Base-by-base conservation (phyloP, 2,329 filamentous ascomycete species). In the Colletotrichum karsti region DNA sequence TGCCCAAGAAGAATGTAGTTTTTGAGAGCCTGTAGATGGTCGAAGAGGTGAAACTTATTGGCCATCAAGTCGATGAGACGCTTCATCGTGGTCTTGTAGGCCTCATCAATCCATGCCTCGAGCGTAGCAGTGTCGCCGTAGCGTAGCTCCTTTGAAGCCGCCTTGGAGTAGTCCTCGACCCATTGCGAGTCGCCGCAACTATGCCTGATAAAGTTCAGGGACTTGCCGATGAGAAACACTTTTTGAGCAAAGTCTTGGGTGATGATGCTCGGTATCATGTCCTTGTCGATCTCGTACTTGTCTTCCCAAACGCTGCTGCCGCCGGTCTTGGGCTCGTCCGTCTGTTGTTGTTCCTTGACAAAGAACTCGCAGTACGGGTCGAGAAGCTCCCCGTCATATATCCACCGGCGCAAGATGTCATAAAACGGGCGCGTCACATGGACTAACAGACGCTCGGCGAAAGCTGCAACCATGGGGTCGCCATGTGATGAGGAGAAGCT, bases 11-110 rank as follows among this genome's bases (percentile, higher is more conserved):
- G 86, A 58, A 99, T 91, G 76, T 98, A 99, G 76, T 94, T 94
- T 80, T 98, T 99, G 53, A 99, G 85, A 0, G 95, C 96, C 69
- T 91, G 90, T 1, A 99, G 85, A 77, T 99, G 97, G 62, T 97
- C 92, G 75, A 98, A 97, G 0, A 99, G 85, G 72, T 95, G 93
- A 81, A 99, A 99, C 75, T 98, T 98, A 73, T 91, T 91, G 58
- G 92, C 93, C 95, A 99, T 98, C 61, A 99, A 88, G 76, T 95
- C 88, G 74, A 97, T 97, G 28, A 98, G 86, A 13, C 95, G 92
- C 63, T 94, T 94, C 95, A 99, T 99, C 6, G 97, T 98, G 0
- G 94, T 96, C 79, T 97, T 97, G 83, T 99, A 97, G 2, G 97
- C 96, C 74, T 98, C 93, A 73, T 98, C 96, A 73, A 99, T 99